Evolutionary conservation across 164 flowering plant species (phyloP).

Genomic region (Magnolia officinalis): DNA sequence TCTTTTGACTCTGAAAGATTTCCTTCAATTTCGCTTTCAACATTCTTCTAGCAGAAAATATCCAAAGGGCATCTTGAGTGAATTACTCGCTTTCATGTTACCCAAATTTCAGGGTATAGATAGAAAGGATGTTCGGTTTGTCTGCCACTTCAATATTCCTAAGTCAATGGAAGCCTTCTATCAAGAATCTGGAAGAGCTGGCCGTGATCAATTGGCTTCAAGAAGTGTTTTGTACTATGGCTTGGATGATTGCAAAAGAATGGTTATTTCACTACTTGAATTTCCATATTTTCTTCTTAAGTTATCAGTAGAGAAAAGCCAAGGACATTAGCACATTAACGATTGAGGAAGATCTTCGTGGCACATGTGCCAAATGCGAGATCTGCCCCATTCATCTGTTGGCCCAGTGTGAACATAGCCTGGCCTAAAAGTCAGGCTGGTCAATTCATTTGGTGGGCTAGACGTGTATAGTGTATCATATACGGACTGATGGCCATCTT

Average conservation of each 20-base stretch:
- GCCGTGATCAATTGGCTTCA: slow-evolving; percentile 85
- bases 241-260: slow-evolving; percentile 70
- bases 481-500: background rate
- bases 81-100: slow-evolving; percentile 2
- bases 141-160: slow-evolving; percentile 88
- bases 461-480: too few species aligned
- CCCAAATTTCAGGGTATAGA: slow-evolving; percentile 69
- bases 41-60: background rate
- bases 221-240: slow-evolving; percentile 84
- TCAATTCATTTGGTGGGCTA: too few species aligned
- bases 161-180: slow-evolving; percentile 96
- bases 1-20: slow-evolving; percentile 4
- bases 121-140: slow-evolving; percentile 81
- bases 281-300: background rate
- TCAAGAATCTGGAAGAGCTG: slow-evolving; percentile 99
- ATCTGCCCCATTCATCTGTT: background rate
- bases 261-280: slow-evolving; percentile 41
- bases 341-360: background rate
- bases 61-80: background rate
- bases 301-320: background rate
- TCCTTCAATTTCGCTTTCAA: background rate
- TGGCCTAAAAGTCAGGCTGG: background rate
- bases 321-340: background rate
- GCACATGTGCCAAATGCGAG: background rate
- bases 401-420: background rate